Percentiles rank a stretch among this genome's conserved stretches.
These are phyloP conservation scores for Cladosporium sp. DNA, from an alignment of 2,329 filamentous ascomycete species.

Conservation along the genomic window DNA sequence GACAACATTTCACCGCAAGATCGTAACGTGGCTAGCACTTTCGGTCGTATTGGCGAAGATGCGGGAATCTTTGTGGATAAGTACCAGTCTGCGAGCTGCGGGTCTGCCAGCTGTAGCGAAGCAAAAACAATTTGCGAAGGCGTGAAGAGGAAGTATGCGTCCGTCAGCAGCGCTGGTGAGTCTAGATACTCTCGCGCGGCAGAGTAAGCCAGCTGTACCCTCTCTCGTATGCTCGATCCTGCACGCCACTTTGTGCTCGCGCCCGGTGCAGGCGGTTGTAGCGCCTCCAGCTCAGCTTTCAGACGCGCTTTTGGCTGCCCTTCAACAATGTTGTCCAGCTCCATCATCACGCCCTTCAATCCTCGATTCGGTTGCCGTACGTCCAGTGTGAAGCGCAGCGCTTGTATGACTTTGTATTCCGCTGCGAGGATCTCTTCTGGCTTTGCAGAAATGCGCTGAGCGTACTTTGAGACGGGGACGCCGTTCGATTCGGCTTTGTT, in stretches of 20 bases:
- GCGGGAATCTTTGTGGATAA: constrained; percentile 45
- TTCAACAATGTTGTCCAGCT: constrained; percentile 68
- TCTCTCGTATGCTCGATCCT: constrained; percentile 36
- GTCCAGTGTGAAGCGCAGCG: constrained; percentile 89
- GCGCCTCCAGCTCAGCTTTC: constrained; percentile 26
- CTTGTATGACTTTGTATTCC: constrained; percentile 90
- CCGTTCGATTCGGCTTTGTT: constrained; percentile 90
- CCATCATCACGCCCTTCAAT: constrained; percentile 82
- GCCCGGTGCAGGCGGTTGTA: constrained; percentile 20
- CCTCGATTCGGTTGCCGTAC: constrained; percentile 87
- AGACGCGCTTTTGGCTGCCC: constrained; percentile 49
- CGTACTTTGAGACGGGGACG: constrained; percentile 64
- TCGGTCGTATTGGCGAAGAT: constrained; percentile 27
- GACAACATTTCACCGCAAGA: constrained; percentile 44
- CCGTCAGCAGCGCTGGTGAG: constrained; percentile 79
- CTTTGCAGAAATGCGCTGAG: constrained; percentile 55
- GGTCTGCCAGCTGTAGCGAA: constrained; percentile 73
- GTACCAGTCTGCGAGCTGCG: constrained; percentile 55
- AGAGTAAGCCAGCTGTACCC: constrained; percentile 66
- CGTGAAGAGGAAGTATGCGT: constrained; percentile 96
- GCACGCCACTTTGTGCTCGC: constrained; percentile 27
- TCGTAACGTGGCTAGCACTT: constrained; percentile 41
- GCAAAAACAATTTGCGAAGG: constrained; percentile 92
- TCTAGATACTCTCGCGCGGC: constrained; percentile 68
- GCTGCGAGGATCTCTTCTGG: constrained; percentile 82